Evolutionary conservation across 179 eudicot genomes (phyloP), one percentile per base, ranked within the genome.

Genomic region (Pouteria campechiana): DNA sequence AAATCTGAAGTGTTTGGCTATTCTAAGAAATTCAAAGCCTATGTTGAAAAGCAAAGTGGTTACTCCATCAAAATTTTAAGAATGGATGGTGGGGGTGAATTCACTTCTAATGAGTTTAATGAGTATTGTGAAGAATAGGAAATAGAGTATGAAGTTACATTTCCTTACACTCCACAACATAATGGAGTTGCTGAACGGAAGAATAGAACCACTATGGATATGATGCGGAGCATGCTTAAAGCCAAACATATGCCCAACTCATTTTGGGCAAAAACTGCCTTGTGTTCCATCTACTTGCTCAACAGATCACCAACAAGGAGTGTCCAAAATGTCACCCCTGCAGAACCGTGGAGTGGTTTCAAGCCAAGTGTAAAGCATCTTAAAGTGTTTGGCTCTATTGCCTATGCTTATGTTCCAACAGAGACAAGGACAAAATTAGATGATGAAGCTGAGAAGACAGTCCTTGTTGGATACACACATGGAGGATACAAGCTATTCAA

Each of bases 201-300:
- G n/a, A 30, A 11, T 19, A 3, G 8, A 6, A 29, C 4, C 12
- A 16, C 32, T 9, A 6, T 45, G 50, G 37, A 45, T 6, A 45
- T 17, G 36, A 7, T 25, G 1, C 4, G 37, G 19, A 15, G 50
- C 12, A 28, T 28, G 37, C 6, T 45, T 3, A 14, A 45, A 15
- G n/a, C 5, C 6, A 28, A 45, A 11, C 17, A 15, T 10, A 3
- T 45, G 37, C 21, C 7, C 8, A 11, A 1, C 0, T 5, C 29
- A 45, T 30, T 45, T 1, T 45, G 50, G 50, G 24, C 17, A 7
- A 25, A 45, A 45, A 37, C 2, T 8, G 37, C 32, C 9, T 29
- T 37, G 18, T 45, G 50, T 45, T 2, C 13, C 0, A 7, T 30
- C 6, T 30, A 45, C 18, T 29, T 45, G 24, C 16, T 45, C 24